Evolutionary conservation across 345 rosid species (phyloP).

Genomic region (Populus deltoides): DNA sequence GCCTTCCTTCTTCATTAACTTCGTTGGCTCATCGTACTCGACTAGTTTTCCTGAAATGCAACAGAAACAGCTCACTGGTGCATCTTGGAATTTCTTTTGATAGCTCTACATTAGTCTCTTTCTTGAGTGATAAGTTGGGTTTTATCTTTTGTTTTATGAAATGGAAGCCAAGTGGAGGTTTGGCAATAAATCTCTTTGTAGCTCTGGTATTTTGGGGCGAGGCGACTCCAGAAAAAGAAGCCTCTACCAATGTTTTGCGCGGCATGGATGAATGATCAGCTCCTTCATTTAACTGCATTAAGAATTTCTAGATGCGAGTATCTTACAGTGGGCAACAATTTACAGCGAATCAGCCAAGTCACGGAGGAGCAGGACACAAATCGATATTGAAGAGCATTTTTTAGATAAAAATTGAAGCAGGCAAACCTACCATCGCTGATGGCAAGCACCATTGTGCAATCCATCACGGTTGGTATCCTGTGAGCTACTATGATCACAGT

Average conservation of each 20-base stretch:
- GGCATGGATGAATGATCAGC: too few species aligned
- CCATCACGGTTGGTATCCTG: conserved; percentile 95
- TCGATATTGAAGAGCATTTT: background rate
- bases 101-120: background rate
- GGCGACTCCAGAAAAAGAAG: too few species aligned
- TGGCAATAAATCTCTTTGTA: too few species aligned
- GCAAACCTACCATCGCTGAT: conserved; percentile 68
- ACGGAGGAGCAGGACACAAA: background rate
- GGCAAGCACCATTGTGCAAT: conserved; percentile 89
- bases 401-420: background rate
- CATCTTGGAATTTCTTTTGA: background rate
- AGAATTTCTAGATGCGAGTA: too few species aligned
- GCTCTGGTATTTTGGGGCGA: too few species aligned
- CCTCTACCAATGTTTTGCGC: too few species aligned
- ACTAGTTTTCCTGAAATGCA: conserved; percentile 54
- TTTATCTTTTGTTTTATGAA: too few species aligned
- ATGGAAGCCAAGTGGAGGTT: too few species aligned
- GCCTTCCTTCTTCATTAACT: conserved; percentile 59
- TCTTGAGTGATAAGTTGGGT: background rate
- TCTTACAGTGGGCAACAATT: background rate
- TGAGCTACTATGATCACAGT: conserved; percentile 93
- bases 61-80: background rate
- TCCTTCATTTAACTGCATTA: too few species aligned
- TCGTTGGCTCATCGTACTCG: conserved; percentile 76
- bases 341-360: background rate